These are phyloP conservation scores for Monilinia laxa DNA, from an alignment of 2,329 filamentous ascomycete genomes.

Conservation along the genomic window DNA sequence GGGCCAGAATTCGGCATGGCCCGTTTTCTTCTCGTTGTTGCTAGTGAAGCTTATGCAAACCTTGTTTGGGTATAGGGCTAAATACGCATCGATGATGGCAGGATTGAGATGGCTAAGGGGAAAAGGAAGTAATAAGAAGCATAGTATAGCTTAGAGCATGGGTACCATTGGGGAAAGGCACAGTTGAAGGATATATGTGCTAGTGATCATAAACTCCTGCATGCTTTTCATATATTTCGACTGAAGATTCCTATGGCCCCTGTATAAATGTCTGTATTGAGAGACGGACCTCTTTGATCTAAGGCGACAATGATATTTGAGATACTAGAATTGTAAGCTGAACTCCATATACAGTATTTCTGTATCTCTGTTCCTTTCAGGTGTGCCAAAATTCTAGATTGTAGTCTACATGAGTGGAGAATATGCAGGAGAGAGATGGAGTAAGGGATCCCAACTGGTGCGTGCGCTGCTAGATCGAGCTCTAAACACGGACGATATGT, in stretches of 20 bases:
- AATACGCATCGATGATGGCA: not conserved
- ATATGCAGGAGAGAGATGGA: not conserved
- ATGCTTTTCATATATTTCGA: not conserved
- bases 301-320: not conserved
- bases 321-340: not conserved
- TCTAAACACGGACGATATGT: not conserved
- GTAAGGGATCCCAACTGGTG: no score
- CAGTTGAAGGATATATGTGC: not conserved
- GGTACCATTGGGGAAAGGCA: not conserved
- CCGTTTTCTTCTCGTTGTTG: not conserved
- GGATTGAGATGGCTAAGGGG: not conserved
- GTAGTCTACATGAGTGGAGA: not conserved
- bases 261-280: not conserved
- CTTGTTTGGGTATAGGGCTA: not conserved
- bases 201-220: not conserved
- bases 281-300: not conserved
- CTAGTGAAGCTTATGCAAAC: constrained; percentile 6
- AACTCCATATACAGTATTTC: not conserved
- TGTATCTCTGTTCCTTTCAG: not conserved
- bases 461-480: not conserved
- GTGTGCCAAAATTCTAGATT: not conserved
- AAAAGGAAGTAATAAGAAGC: not conserved
- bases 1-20: not conserved
- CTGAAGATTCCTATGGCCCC: not conserved
- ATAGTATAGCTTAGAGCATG: not conserved